Evolutionary conservation across 768 basidiomycete species (phyloP), one percentile per base, ranked within the genome.

Genomic region (Chalciporus pseudorubinellus): DNA sequence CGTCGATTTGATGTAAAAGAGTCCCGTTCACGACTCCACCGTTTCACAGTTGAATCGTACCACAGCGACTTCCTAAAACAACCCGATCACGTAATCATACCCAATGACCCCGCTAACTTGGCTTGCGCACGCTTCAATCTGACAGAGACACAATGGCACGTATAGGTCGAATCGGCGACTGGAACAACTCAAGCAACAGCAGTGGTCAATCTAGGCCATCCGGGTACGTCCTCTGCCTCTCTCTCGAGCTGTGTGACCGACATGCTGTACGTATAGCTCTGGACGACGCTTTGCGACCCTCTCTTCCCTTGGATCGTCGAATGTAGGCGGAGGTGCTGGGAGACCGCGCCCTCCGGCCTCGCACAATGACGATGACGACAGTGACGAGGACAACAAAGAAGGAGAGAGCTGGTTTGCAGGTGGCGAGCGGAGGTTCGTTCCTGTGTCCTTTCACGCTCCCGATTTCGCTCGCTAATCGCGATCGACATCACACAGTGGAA

Each of bases 371-470:
- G 71, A 70, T 6, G 70, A 59, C 26, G 71, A 72, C 11, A 77
- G 79, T 13, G 82, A 81, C 24, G 82, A 82, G 1, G 77, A 76
- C 11, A 75, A 74, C 3, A 76, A 77, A 31, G 77, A 78, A 16
- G 72, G 76, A 2, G 82, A 90, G 60, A 85, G 77, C 58, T 90
- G 86, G 79, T 98, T 92, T 69, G 87, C 95, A 3, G 95, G 95
- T n/a, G 95, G 95, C 0, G 95, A 95, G 67, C 76, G 91, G 63
- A 94, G 92, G 94, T 90, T 29, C 18, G 40, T n/a, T 3, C 13
- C n/a, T 19, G 8, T 14, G 2, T 18, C 7, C 26, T 7, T 26
- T 22, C 22, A 42, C 39, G 9, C 39, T 26, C 14, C 31, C 7
- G 12, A 29, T 42, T 11, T 13, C 29, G 34, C n/a, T 36, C 34